These are phyloP conservation scores for Lactarius hengduanensis DNA, from an alignment of 768 basidiomycete species.

Conservation along the genomic window DNA sequence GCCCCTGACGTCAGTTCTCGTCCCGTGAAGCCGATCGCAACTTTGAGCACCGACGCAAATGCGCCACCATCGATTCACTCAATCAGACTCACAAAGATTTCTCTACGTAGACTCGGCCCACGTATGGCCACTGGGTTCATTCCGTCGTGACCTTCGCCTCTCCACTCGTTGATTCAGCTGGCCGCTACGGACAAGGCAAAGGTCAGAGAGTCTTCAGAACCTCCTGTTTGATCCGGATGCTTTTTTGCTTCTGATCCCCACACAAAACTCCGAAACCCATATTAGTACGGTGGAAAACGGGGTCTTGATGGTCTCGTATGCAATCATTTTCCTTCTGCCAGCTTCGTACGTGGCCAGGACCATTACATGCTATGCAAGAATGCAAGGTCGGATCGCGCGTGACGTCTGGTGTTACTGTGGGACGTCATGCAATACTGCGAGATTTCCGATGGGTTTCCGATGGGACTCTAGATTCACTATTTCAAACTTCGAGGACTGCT, in stretches of 20 bases:
- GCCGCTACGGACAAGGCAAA: neutral
- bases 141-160: neutral
- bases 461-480: neutral
- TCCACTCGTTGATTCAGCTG: neutral
- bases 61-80: neutral
- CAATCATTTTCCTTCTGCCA: neutral
- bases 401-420: neutral
- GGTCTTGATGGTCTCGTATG: neutral
- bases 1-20: constrained; percentile 21
- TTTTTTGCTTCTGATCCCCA: neutral
- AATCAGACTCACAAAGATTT: neutral
- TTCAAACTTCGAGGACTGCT: neutral
- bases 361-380: neutral
- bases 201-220: neutral
- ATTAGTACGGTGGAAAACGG: neutral
- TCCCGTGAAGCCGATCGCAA: neutral
- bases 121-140: too few species aligned
- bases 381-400: neutral
- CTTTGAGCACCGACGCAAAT: neutral
- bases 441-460: too few species aligned
- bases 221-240: neutral
- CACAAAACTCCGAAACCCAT: neutral
- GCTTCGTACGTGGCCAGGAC: neutral
- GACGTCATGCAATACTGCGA: neutral
- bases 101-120: neutral